Base-by-base conservation (phyloP, 2,329 filamentous ascomycete species). In the Diplocarpon mali region DNA sequence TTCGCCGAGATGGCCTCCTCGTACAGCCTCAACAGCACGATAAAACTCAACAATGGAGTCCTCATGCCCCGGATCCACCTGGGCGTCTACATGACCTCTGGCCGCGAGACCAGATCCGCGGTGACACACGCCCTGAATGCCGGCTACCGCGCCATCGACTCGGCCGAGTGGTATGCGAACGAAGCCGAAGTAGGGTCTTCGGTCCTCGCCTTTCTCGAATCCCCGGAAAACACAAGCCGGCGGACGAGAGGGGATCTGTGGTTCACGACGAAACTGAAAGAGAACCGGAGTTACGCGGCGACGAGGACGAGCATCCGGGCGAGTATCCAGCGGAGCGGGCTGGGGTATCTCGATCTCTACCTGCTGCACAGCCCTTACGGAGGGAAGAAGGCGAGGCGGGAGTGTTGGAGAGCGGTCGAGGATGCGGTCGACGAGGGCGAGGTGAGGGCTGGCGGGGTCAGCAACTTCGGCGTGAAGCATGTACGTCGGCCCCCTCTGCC, bases 281-380 rank as follows among this genome's bases (percentile, higher is more conserved):
- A 71, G 46, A 67, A 66, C 55, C 69, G 69, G 1, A 72, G 72
- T 4, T 90, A 89, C 61, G 73, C 82, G n/a, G 66, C 68, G 3
- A 83, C 83, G 17, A 73, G 80, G 40, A 67, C 66, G 48, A 79
- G 81, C 0, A 85, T 92, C 51, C 75, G 70, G 49, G 61, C 74
- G 59, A 82, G 76, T 27, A 69, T 88, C 3, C 70, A 76, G 38
- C 72, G 73, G 45, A 79, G 76, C 17, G 81, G 78, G 0, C 64
- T 89, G 27, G 82, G 77, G 0, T 88, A 89, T 61, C 76, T 90
- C 45, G 85, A 92, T 57, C 62, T 92, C 36, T 89, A 90, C 61
- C 67, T 93, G 10, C 67, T 92, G 44, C 86, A 92, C 59, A 83
- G 78, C 38, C 86, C 85, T 0, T 86, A 86, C 54, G 85, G 85